Base-by-base conservation (phyloP, 495 filamentous ascomycete genomes). In the Penicillium desertorum region DNA sequence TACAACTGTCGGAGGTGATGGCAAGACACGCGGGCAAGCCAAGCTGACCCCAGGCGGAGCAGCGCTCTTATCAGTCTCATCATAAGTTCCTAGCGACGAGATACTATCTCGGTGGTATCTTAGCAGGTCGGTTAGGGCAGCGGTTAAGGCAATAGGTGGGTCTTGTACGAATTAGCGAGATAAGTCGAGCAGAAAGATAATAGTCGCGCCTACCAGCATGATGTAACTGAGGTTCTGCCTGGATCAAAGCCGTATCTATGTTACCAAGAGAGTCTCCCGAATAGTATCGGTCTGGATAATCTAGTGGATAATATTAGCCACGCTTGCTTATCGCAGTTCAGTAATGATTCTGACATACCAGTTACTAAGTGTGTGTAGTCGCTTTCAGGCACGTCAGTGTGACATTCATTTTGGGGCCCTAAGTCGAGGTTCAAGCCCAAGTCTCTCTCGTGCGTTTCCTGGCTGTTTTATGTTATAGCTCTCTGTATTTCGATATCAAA, bases 1-100 rank as follows among this genome's bases (percentile, higher is more conserved):
- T 12, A 50, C 4, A 50, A 36, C 54, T 50, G 5, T 34, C 23
- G 45, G 19, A 20, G 45, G 45, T 50, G 37, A 43, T 32, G 16
- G 54, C 16, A 30, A 49, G 45, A 44, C 23, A 49, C 14, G 36
- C 45, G 19, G 5, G 27, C 37, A 42, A 22, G 22, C n/a, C 8
- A 30, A 50, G 20, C 54, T 41, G 23, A 50, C 34, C 8, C 14
- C 30, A 3, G 17, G 45, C 19, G 29, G 17, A 51, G 36, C 11
- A 57, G 46, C 10, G 20, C 12, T 23, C 37, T 49, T 49, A 7
- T 51, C 25, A 23, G 37, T 50, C 55, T 57, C 25, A 29, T 51
- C 4, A 41, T 39, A 56, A 29, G 2, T 45, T 56, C 42, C 32
- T 56, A 50, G 32, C 46, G 27, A 29, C 27, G 27, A 9, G 27